Conservation (phyloP, 306 rosid species). For the Trifolium repens region DNA sequence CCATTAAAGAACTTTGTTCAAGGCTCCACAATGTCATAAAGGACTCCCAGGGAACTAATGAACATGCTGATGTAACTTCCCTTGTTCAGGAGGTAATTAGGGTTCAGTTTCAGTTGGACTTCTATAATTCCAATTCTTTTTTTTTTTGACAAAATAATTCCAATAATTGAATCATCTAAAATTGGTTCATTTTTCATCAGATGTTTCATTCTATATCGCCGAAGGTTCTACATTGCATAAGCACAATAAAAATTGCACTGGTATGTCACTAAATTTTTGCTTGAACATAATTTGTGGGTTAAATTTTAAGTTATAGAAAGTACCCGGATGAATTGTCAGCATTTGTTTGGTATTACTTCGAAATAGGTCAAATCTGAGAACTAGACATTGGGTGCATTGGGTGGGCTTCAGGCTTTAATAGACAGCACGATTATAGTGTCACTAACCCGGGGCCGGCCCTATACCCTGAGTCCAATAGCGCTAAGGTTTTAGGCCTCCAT, state of each 20-base stretch:
- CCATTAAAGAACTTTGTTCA: conserved; percentile 79
- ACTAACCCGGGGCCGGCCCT: no score
- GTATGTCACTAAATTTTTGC: conserved; percentile 50
- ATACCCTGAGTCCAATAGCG: no score
- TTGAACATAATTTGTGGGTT: conserved; percentile 19
- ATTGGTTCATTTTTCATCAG: conserved; percentile 50
- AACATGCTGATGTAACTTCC: conserved; percentile 51
- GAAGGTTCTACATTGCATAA: conserved; percentile 67
- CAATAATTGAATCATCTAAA: conserved; percentile 25
- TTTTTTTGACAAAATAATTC: no score
- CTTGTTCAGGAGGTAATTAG: conserved; percentile 70
- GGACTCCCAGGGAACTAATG: conserved; percentile 49
- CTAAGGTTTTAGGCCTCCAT: no score
- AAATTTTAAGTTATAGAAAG: not conserved
- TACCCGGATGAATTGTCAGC: no score
- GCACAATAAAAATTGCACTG: conserved; percentile 89
- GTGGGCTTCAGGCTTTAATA: no score
- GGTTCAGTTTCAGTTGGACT: conserved; percentile 38
- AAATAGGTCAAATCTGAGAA: no score
- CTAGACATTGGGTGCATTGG: no score
- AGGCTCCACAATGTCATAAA: conserved; percentile 54
- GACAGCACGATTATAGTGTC: no score
- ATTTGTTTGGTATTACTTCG: no score
- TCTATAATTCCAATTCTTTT: conserved; percentile 26
- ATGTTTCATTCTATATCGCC: conserved; percentile 66